Base-by-base conservation (phyloP, 345 rosid genomes). In the Syzygium aqueum region DNA sequence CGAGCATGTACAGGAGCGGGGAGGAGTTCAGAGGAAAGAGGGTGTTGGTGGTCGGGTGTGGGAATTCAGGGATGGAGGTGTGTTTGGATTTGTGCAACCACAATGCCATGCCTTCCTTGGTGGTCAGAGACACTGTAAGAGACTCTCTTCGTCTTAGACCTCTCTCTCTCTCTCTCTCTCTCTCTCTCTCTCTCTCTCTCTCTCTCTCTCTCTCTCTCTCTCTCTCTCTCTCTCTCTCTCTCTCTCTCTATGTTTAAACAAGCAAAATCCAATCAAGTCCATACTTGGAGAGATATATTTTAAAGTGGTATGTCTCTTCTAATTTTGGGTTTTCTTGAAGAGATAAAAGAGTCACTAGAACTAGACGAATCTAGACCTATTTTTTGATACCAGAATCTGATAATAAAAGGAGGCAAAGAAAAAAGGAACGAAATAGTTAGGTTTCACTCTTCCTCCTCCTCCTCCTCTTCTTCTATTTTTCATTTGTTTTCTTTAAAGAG, bases 41-140 rank as follows among this genome's bases (percentile, higher is more conserved):
- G 30, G 98, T 96, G 88, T 89, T 97, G 89, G 99, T 96, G 22
- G 99, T 97, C 33, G 99, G 99, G 3, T 97, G 99, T 91, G 99
- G 99, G 51, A 96, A 97, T 90, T 97, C 99, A 14, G 99, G 99
- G 50, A 96, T 97, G 99, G 98, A 97, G 94, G 98, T 96, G 65
- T 95, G 99, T 90, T 93, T 96, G 95, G 99, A 97, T 92, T 98
- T 97, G 49, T 95, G 96, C 93, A 92, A 94, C 84, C 91, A 94
- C 73, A 91, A 90, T 91, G 98, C 98, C 84, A 85, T 37, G 83
- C 98, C 99, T 53, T 96, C 98, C 50, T 93, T 97, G 37, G 99
- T 95, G 61, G 99, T 97, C 85, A 93, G 99, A 92, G 98, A 91
- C 88, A 90, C 96, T 85, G 99, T 97, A 90, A 94, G 95, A 28